Evolutionary conservation across 2,329 filamentous ascomycete genomes (phyloP), one percentile per base, ranked within the genome.

Genomic region (Tolypocladium album): DNA sequence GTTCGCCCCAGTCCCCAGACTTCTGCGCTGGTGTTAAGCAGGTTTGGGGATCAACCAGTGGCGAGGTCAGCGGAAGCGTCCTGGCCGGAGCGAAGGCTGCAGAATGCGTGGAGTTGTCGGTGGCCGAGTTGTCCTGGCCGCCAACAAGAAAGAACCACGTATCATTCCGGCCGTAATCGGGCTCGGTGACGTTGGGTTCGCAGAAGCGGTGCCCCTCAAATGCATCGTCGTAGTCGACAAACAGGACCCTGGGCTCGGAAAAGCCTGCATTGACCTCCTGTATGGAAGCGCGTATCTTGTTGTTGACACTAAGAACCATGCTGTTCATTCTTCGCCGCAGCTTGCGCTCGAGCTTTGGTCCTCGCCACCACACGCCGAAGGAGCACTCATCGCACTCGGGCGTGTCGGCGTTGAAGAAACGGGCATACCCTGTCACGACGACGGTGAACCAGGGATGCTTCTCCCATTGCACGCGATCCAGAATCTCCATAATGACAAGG

Each of bases 71-170:
- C 7, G 70, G 58, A 13, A 77, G 62, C 2, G 65, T 63, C 27
- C 63, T 52, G n/a, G n/a, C n/a, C n/a, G n/a, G n/a, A 9, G 17
- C 24, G 8, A 20, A 43, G 31, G 27, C 52, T 22, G 56, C 55
- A 36, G 27, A 38, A 20, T 47, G 52, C 17, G 17, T 15, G 15
- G 55, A 56, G 13, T 55, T 31, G 20, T 50, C 24, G 7, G 24
- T 22, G 12, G 38, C 59, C 38, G 62, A 68, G 58, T 78, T 78
- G 58, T 80, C 78, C 4, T 64, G 61, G 2, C 76, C 78, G 5
- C 77, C 77, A 3, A 79, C 76, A 34, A 78, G 72, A 62, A 79
- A 80, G 62, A 80, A 80, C 76, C 76, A 80, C 0, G 76, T 79
- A 27, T 76, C 75, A 24, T 69, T 70, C 38, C 75, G 70, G 5